These are phyloP conservation scores for Geotrichum carabidarum DNA, from an alignment of 1,139 yeast species.

Conservation along the genomic window DNA sequence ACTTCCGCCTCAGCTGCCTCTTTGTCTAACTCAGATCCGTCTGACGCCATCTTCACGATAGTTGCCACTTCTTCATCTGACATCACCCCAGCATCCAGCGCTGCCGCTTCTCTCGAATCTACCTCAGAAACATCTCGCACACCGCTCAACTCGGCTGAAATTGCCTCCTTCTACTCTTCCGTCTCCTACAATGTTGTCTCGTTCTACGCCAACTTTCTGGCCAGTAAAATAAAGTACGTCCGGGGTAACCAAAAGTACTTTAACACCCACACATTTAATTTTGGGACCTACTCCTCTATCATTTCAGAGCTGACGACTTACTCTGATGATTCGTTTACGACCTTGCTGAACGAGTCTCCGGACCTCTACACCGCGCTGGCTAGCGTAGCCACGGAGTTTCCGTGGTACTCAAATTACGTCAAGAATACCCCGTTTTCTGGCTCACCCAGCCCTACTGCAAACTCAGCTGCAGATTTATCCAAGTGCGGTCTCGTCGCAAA, in stretches of 20 bases:
- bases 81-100: too few species aligned
- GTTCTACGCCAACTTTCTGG: slow-evolving; percentile 13
- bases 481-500: slow-evolving; percentile 5
- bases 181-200: slow-evolving; percentile 12
- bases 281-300: not conserved
- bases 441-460: slow-evolving; percentile 5
- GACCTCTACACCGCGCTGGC: slow-evolving; percentile 14
- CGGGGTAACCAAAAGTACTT: slow-evolving; percentile 11
- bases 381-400: slow-evolving; percentile 17
- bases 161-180: slow-evolving; percentile 4
- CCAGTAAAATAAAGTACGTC: slow-evolving; percentile 5
- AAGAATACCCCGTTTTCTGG: not conserved
- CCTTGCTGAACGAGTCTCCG: slow-evolving; percentile 7
- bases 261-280: slow-evolving; percentile 15
- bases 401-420: slow-evolving; percentile 18
- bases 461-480: not conserved
- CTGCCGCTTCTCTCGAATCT: too few species aligned
- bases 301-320: slow-evolving; percentile 11
- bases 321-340: slow-evolving; percentile 17
- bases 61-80: too few species aligned
- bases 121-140: too few species aligned
- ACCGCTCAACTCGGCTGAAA: too few species aligned
- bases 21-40: not conserved
- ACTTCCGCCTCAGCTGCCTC: not conserved
- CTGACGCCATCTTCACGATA: not conserved